Conservation (phyloP, 2,329 filamentous ascomycete genomes). For the Exophiala aquamarina region DNA sequence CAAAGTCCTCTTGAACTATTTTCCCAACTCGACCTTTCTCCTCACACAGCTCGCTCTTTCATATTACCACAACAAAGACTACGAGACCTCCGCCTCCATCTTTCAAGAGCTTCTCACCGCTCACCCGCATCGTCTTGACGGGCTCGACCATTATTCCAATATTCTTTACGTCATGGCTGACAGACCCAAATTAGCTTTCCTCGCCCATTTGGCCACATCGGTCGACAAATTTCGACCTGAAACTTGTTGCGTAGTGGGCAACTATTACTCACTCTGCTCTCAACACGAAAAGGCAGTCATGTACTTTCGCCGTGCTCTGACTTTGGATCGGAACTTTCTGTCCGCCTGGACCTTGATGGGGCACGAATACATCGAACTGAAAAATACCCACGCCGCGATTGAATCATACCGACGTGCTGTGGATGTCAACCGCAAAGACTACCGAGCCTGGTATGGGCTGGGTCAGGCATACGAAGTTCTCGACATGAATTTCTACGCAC, state of each 20-base stretch:
- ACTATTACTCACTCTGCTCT: slow-evolving; percentile 92
- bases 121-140: slow-evolving; percentile 73
- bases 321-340: slow-evolving; percentile 83
- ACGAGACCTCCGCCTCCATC: slow-evolving; percentile 62
- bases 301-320: slow-evolving; percentile 91
- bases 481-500: slow-evolving; percentile 94
- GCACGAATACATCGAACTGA: slow-evolving; percentile 97
- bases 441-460: slow-evolving; percentile 95
- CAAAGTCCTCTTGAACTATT: slow-evolving; percentile 72
- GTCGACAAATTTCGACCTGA: slow-evolving; percentile 96
- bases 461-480: slow-evolving; percentile 97
- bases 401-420: slow-evolving; percentile 95
- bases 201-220: slow-evolving; percentile 85
- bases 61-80: slow-evolving; percentile 84
- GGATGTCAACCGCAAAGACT: slow-evolving; percentile 93
- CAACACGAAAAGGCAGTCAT: slow-evolving; percentile 97
- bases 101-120: slow-evolving; percentile 69
- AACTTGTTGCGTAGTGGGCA: slow-evolving; percentile 94
- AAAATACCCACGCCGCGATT: slow-evolving; percentile 96
- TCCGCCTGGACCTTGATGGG: slow-evolving; percentile 99
- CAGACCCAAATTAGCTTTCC: slow-evolving; percentile 84
- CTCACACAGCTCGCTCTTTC: slow-evolving; percentile 86
- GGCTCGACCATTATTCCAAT: slow-evolving; percentile 94
- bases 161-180: slow-evolving; percentile 91
- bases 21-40: slow-evolving; percentile 84